Evolutionary conservation across 164 flowering plant genomes (phyloP), one percentile per base, ranked within the genome.

Genomic region (Liquidambar formosana): DNA sequence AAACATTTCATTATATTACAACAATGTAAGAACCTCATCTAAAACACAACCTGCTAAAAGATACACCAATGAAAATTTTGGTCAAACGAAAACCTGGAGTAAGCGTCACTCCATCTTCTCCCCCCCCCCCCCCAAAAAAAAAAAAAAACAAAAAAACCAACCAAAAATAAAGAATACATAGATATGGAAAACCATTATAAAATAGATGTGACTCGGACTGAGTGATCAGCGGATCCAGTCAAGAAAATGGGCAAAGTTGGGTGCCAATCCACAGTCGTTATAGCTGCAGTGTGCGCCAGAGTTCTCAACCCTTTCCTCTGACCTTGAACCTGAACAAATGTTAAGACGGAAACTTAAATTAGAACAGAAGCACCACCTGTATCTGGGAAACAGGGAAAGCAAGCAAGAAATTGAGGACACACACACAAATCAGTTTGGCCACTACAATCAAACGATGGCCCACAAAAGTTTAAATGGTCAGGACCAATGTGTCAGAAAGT

Each of bases 241-340:
- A 94, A 72, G 79, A 80, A 90, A 67, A 90, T 78, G 23, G 98
- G 96, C 65, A 86, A 77, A 13, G 96, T 88, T 33, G 98, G 98
- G 79, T 94, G 98, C 98, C 98, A 92, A 68, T 92, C 97, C 8
- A 94, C 96, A 3, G 98, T 90, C 8, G 93, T 89, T 77, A 94
- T 79, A n/a, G 90, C 83, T 57, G 88, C 92, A 73, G 74, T 80
- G 45, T 92, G 96, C 9, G 97, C 85, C 60, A 92, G 92, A 25
- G 91, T 89, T 81, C 84, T 90, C 70, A 79, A 64, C 13, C 93
- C 95, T 64, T 73, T 76, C 62, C 61, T 57, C 64, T 75, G 71
- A 62, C 89, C 86, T 65, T 79, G 89, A 49, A 90, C 92, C 97
- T 90, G 77, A 72, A 64, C 19, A 49, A 65, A 4, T 9, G 2